phyloP scores from a whole-genome alignment of 192 early-diverging fungal species.

The Phlyctochytrium arcticum region DNA sequence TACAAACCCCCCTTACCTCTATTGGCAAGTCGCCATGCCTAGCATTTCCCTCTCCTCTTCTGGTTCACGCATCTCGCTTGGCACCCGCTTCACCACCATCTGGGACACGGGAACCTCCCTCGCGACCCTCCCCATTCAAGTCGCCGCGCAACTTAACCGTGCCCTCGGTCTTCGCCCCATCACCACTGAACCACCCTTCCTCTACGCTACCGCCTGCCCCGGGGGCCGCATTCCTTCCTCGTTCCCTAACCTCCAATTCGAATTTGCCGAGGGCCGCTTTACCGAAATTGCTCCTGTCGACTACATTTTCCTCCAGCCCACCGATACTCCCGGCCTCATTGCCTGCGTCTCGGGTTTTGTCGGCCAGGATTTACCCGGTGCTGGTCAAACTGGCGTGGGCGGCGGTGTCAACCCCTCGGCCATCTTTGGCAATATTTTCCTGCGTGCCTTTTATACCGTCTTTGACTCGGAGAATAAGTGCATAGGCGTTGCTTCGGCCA shows the following conservation, averaged over 20 bases:
- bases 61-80: background rate
- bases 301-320: conserved; percentile 20
- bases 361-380: conserved; percentile 15
- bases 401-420: background rate
- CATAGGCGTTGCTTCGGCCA: conserved; percentile 25
- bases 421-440: conserved; percentile 41
- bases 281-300: conserved; percentile 9
- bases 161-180: background rate
- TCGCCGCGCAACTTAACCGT: conserved; percentile 8
- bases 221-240: conserved; percentile 7
- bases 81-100: conserved; percentile 15
- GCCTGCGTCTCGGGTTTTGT: conserved; percentile 23
- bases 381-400: background rate
- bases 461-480: conserved; percentile 23
- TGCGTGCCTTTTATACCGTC: conserved; percentile 39
- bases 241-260: conserved; percentile 4
- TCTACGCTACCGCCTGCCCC: conserved; percentile 15
- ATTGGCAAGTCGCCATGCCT: conserved; percentile 6
- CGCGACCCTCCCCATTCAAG: conserved; percentile 14
- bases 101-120: conserved; percentile 38
- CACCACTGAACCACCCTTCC: background rate
- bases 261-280: background rate
- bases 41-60: conserved; percentile 3
- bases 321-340: background rate
- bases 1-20: conserved; percentile 3